A percentile compares a stretch with the other conserved stretches of the same genome.
Evolutionary conservation across 1,284 basidiomycete genomes (phyloP).

Genomic region (Pulveroboletus sp.): DNA sequence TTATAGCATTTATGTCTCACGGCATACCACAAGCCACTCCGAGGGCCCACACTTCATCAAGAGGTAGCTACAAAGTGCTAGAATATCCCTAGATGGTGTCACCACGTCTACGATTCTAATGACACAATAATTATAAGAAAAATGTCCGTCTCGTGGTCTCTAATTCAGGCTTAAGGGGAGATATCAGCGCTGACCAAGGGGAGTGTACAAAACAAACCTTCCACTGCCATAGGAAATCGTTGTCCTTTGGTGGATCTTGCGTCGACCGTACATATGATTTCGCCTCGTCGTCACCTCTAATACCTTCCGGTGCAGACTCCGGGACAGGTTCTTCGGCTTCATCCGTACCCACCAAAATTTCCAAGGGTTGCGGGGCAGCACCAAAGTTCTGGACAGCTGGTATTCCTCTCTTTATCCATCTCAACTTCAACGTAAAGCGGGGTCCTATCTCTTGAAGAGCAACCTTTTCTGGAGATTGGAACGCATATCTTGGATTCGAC

Average conservation of each 20-base stretch:
- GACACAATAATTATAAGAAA: conserved; percentile 53
- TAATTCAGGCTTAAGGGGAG: conserved; percentile 61
- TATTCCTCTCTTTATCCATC: conserved; percentile 86
- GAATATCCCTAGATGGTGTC: neutral
- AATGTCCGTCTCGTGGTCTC: conserved; percentile 80
- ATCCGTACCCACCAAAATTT: conserved; percentile 59
- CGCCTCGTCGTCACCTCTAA: conserved; percentile 15
- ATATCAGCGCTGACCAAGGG: conserved; percentile 10
- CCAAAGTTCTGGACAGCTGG: conserved; percentile 76
- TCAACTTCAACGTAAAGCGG: conserved; percentile 92
- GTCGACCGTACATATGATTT: conserved; percentile 10
- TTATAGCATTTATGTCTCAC: no score
- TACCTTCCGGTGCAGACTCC: conserved; percentile 17
- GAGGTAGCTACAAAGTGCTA: neutral
- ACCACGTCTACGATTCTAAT: neutral
- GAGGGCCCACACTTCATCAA: neutral
- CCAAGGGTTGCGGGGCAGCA: conserved; percentile 54
- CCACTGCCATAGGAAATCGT: conserved; percentile 80
- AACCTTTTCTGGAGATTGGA: conserved; percentile 88
- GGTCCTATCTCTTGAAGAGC: conserved; percentile 98
- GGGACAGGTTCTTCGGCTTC: conserved; percentile 38
- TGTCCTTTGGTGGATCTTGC: conserved; percentile 54
- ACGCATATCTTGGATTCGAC: conserved; percentile 74
- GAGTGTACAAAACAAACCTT: conserved; percentile 53
- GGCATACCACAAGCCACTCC: neutral